phyloP scores from a whole-genome alignment of 257 asterid genomes.

The Solanum gandarillasii region DNA sequence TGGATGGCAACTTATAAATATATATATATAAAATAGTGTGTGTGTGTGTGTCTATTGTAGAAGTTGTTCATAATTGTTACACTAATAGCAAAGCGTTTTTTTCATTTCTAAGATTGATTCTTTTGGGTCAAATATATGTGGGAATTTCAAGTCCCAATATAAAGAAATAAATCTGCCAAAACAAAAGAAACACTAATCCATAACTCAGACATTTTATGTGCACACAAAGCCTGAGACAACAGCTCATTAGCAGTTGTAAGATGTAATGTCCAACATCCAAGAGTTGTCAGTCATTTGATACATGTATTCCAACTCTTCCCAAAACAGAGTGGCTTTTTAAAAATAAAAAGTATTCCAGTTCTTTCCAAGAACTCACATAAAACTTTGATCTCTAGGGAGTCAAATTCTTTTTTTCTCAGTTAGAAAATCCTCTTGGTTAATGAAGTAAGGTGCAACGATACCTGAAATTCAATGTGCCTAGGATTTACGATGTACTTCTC shows the following conservation, averaged over 20 bases:
- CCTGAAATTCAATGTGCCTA: conserved; percentile 84
- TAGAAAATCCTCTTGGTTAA: not conserved
- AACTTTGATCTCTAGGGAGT: not conserved
- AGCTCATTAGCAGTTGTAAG: not conserved
- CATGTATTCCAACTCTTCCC: not conserved
- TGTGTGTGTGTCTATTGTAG: not conserved
- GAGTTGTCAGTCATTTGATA: not conserved
- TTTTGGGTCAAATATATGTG: not conserved
- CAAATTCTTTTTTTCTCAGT: not conserved
- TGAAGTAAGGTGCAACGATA: not conserved
- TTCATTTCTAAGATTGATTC: not conserved
- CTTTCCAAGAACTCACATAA: not conserved
- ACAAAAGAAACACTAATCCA: not conserved
- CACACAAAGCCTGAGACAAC: not conserved
- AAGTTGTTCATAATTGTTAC: not conserved
- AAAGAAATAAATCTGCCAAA: not conserved
- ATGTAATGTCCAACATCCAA: not conserved
- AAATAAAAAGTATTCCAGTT: not conserved
- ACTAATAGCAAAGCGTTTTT: not conserved
- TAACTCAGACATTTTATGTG: not conserved
- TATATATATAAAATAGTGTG: not conserved
- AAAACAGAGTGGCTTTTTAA: not conserved
- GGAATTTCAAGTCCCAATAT: not conserved
- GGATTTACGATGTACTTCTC: conserved; percentile 93
- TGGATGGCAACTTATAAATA: not conserved